Conservation (phyloP, 805 yeast genomes). For the Deakozyma indianensis region DNA sequence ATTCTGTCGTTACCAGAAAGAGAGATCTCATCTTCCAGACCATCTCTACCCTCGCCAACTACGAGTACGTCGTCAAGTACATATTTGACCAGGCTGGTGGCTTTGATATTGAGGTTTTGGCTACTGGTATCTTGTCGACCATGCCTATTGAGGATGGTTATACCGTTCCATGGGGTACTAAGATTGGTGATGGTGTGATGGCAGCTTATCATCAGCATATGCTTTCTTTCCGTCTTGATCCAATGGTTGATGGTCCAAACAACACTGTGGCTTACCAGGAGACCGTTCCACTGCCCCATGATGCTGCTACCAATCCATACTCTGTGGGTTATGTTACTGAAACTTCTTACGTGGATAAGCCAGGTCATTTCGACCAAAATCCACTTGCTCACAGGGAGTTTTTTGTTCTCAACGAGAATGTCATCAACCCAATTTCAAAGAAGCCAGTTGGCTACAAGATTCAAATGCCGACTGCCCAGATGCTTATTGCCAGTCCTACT, state of each 20-base stretch:
- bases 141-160: conserved; percentile 64
- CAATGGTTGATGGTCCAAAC: conserved; percentile 68
- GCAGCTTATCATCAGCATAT: conserved; percentile 81
- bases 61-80: conserved; percentile 62
- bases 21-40: conserved; percentile 72
- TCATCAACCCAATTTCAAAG: conserved; percentile 52
- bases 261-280: conserved; percentile 65
- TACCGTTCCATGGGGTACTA: conserved; percentile 54
- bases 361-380: conserved; percentile 59
- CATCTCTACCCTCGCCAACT: conserved; percentile 74
- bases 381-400: conserved; percentile 63
- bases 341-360: conserved; percentile 51
- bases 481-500: conserved; percentile 51
- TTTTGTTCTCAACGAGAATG: conserved; percentile 63
- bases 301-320: conserved; percentile 42
- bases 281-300: conserved; percentile 41
- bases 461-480: conserved; percentile 63
- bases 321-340: conserved; percentile 56
- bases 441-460: conserved; percentile 70
- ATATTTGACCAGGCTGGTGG: conserved; percentile 69
- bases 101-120: conserved; percentile 64
- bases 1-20: conserved; percentile 55
- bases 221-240: conserved; percentile 65
- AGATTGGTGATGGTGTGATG: conserved; percentile 65
- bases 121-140: conserved; percentile 76